Conservation (phyloP, 2,329 filamentous ascomycete genomes). For the Leptographium radiaticola region DNA sequence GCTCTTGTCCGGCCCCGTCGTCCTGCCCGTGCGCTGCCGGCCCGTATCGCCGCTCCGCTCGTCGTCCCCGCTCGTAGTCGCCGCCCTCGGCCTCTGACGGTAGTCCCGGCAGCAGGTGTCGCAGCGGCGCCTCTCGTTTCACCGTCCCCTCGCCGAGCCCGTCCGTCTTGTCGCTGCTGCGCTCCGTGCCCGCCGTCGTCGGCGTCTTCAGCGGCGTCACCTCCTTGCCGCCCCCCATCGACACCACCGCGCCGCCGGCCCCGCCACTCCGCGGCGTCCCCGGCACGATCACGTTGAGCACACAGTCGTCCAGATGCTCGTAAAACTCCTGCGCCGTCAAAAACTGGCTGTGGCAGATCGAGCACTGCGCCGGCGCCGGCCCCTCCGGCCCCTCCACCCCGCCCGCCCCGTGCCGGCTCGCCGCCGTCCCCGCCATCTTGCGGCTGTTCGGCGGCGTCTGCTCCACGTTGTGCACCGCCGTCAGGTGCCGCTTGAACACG, state of each 20-base stretch:
- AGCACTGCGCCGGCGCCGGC: slow-evolving; percentile 55
- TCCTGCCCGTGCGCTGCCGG: background rate
- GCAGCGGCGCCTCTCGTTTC: background rate
- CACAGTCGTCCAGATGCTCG: slow-evolving; percentile 71
- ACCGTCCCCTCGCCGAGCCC: background rate
- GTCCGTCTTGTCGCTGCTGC: background rate
- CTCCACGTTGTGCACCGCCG: slow-evolving; percentile 84
- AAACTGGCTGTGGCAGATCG: slow-evolving; percentile 72
- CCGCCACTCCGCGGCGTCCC: slow-evolving; percentile 21
- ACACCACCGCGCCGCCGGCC: background rate
- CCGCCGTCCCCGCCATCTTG: slow-evolving; percentile 43
- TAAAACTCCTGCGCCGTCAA: slow-evolving; percentile 90
- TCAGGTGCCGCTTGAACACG: slow-evolving; percentile 92
- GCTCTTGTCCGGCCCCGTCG: background rate
- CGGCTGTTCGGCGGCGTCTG: slow-evolving; percentile 85
- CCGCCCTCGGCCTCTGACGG: background rate
- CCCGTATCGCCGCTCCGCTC: background rate
- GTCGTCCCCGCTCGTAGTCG: background rate
- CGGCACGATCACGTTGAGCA: slow-evolving; percentile 45
- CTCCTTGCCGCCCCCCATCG: slow-evolving; percentile 9
- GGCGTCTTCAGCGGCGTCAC: slow-evolving; percentile 13
- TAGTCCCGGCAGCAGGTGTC: background rate
- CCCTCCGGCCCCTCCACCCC: slow-evolving; percentile 5
- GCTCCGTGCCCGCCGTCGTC: slow-evolving; percentile 15
- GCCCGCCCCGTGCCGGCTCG: slow-evolving; percentile 5